Evolutionary conservation across 1,284 basidiomycete species (phyloP).

Genomic region (Trametes pubescens): DNA sequence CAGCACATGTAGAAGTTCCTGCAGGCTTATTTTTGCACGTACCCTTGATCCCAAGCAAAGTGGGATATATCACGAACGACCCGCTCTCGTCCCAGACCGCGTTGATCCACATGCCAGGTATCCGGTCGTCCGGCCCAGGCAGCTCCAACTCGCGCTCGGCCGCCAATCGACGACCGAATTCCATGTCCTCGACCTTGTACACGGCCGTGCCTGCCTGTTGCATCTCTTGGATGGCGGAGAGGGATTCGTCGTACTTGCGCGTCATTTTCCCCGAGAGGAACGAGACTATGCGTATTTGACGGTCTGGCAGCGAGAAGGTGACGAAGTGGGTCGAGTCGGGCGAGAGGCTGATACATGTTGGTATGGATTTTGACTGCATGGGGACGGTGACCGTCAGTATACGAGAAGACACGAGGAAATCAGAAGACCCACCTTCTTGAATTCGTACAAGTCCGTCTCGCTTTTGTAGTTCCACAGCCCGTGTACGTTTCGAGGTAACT

Average conservation of each 20-base stretch:
- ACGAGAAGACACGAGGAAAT: neutral
- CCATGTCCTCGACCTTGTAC: conserved; percentile 97
- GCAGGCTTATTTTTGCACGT: conserved; percentile 29
- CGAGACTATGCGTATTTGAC: conserved; percentile 93
- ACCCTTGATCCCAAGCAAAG: conserved; percentile 96
- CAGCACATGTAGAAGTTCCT: neutral
- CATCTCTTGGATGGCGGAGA: conserved; percentile 95
- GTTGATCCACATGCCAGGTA: conserved; percentile 81
- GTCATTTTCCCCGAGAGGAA: conserved; percentile 91
- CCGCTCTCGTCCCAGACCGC: conserved; percentile 98
- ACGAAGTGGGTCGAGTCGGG: conserved; percentile 90
- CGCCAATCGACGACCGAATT: conserved; percentile 96
- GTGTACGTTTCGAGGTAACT: conserved; percentile 78
- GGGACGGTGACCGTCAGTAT: neutral
- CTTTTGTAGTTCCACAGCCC: conserved; percentile 93
- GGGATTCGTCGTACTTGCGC: conserved; percentile 94
- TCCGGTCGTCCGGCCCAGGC: conserved; percentile 71
- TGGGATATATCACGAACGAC: conserved; percentile 92
- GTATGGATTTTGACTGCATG: conserved; percentile 84
- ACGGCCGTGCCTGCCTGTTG: conserved; percentile 93
- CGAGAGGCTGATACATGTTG: conserved; percentile 91
- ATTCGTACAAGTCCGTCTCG: conserved; percentile 95
- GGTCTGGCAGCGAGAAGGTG: conserved; percentile 91
- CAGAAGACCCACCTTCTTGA: conserved; percentile 84
- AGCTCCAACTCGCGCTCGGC: conserved; percentile 92